Percentiles rank a stretch among this genome's conserved stretches.
phyloP scores from a whole-genome alignment of 2,329 filamentous ascomycete genomes.

The Dothistroma septosporum region DNA sequence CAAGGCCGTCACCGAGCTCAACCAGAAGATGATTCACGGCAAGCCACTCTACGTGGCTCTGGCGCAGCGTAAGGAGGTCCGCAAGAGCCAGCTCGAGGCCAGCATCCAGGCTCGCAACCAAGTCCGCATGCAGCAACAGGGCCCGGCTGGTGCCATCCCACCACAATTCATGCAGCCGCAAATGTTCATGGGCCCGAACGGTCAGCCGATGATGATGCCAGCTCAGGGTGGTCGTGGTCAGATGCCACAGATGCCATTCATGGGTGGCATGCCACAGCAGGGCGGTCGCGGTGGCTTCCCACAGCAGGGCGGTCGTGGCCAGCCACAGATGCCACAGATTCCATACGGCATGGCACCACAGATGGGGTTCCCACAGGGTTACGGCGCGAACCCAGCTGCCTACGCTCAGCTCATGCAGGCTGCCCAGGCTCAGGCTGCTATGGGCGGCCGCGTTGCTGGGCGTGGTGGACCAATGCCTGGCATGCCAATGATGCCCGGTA shows the following conservation, averaged over 20 bases:
- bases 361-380: conserved; percentile 69
- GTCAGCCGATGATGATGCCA: conserved; percentile 60
- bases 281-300: conserved; percentile 82
- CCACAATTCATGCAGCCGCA: conserved; percentile 71
- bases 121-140: conserved; percentile 95
- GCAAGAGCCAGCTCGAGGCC: conserved; percentile 97
- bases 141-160: conserved; percentile 75
- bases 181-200: conserved; percentile 84
- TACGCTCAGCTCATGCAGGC: conserved; percentile 57
- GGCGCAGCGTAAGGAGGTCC: conserved; percentile 98
- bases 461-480: conserved; percentile 63
- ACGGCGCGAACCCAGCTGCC: conserved; percentile 67
- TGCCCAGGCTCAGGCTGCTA: conserved; percentile 74
- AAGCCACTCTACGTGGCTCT: conserved; percentile 98
- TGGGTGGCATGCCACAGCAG: conserved; percentile 62
- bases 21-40: conserved; percentile 95
- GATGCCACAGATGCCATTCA: conserved; percentile 60
- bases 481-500: conserved; percentile 62
- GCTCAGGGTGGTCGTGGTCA: conserved; percentile 51
- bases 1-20: conserved; percentile 99
- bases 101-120: conserved; percentile 99
- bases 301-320: conserved; percentile 81
- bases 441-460: conserved; percentile 62
- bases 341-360: conserved; percentile 72
- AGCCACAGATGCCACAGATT: conserved; percentile 81